Base-by-base conservation (phyloP, 83 land plant species). In the Diphasiastrum complanatum region DNA sequence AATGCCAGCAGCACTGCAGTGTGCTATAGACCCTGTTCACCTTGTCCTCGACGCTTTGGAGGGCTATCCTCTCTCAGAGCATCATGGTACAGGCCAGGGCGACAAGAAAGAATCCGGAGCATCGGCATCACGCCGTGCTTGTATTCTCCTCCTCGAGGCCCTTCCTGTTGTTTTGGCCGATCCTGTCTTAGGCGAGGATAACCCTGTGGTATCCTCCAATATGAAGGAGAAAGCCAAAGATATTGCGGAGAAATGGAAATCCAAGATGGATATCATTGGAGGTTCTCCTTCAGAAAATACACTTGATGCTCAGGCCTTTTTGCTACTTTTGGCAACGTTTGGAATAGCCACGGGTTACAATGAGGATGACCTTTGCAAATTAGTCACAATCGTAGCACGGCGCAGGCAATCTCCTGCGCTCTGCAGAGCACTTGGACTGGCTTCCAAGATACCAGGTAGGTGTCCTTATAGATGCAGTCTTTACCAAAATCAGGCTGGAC, bases 331-430 rank as follows among this genome's bases (percentile, higher is more conserved):
- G 53, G 53, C 53, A 50, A 50, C 53, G 16, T 50, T 16, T 50
- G 23, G 23, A 10, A 50, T 50, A 16, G 53, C 53, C 16, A 16
- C 53, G 12, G 53, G 22, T 16, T 50, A 50, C 22, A 23, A 50
- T 50, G 53, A 50, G 11, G 53, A 50, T 11, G 53, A 50, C 22
- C 53, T 50, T 23, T 50, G 53, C 53, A 50, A 24, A 24, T 23
- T 50, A 16, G 53, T 50, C 12, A 50, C 53, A 18, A 23, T 23
- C 22, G 53, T 50, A 10, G 53, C 53, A 50, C 23, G 53, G 53
- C 53, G 53, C 53, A 50, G 53, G 53, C 53, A 50, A 24, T 50
- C 53, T n/a, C 53, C 53, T 50, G 53, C 53, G 16, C 53, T 50
- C 22, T 50, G 53, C 53, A 50, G 53, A 23, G 53, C 53, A 16